Conservation (phyloP, 805 yeast genomes). For the Candida awuae region DNA sequence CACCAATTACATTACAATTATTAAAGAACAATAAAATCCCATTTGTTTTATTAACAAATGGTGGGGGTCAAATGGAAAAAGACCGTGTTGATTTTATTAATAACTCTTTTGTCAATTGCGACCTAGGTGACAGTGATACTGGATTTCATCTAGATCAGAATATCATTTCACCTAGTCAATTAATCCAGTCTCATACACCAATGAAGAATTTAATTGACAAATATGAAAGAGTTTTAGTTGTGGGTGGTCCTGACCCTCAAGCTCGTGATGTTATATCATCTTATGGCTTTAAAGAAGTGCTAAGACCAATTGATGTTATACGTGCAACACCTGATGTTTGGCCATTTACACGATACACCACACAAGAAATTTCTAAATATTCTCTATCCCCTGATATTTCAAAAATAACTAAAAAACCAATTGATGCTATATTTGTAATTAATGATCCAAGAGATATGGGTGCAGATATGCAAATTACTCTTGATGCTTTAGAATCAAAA, state of each 20-base stretch:
- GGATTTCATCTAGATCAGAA: constrained; percentile 19
- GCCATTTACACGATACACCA: constrained; percentile 55
- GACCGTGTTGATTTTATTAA: constrained; percentile 50
- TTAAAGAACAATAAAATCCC: constrained; percentile 55
- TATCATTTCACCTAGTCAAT: constrained; percentile 46
- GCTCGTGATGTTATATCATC: constrained; percentile 66
- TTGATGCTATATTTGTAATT: constrained; percentile 76
- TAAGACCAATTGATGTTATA: constrained; percentile 66
- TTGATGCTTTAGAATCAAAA: constrained; percentile 59
- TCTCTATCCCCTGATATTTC: constrained; percentile 27
- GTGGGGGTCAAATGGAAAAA: constrained; percentile 72
- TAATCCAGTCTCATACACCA: constrained; percentile 87
- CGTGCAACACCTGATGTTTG: constrained; percentile 47
- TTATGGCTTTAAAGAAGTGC: constrained; percentile 72
- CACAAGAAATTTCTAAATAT: constrained; percentile 36
- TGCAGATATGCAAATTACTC: constrained; percentile 69
- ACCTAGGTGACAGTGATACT: constrained; percentile 25
- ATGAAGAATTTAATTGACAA: constrained; percentile 48
- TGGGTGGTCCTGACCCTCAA: constrained; percentile 71
- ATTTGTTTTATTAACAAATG: constrained; percentile 76
- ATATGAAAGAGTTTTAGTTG: constrained; percentile 59
- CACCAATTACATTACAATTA: constrained; percentile 42
- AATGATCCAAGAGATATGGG: constrained; percentile 89
- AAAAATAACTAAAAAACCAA: constrained; percentile 29
- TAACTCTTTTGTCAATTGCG: constrained; percentile 1